Evolutionary conservation across 140 eudicot species (phyloP), one percentile per base, ranked within the genome.

Genomic region (Cichorium intybus): DNA sequence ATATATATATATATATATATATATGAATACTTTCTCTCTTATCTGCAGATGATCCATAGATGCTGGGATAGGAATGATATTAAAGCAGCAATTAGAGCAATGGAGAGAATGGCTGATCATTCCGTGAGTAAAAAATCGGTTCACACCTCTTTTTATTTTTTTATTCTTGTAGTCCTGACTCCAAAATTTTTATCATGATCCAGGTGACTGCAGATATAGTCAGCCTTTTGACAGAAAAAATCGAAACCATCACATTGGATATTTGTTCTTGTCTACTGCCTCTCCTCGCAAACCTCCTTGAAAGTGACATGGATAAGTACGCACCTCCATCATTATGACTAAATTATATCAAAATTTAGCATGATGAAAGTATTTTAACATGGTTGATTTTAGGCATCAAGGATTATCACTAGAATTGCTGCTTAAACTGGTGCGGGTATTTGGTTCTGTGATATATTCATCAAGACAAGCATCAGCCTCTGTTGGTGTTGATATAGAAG

Each of bases 401-500:
- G 83, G 72, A 45, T 68, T 88, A 60, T 86, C 98, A 29, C 78
- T 92, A 75, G 96, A 88, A 15, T 80, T 92, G 80, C 84, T 88
- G 68, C 82, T 88, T 29, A 88, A 85, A 81, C 80, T 92, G 65
- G 98, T 92, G 71, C 78, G 92, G 68, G 74, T 79, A 69, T 92
- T 92, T 81, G 98, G 98, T 62, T 81, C 95, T 11, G 69, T 85
- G 61, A 88, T 92, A 50, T 92, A 92, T 74, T 83, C 96, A 16
- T 86, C 96, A 28, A n/a, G 83, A 64, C 86, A 95, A 59, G 96
- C 92, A 29, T 76, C 88, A 23, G 68, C 98, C 50, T 69, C 96
- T 39, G 96, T 92, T 56, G 98, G 98, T 35, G 96, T 92, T 18
- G 96, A 92, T 75, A 92, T 92, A 14, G 98, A 92, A 79, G 96